Base-by-base conservation (phyloP, 768 basidiomycete species). In the Boletus tomentosulus region DNA sequence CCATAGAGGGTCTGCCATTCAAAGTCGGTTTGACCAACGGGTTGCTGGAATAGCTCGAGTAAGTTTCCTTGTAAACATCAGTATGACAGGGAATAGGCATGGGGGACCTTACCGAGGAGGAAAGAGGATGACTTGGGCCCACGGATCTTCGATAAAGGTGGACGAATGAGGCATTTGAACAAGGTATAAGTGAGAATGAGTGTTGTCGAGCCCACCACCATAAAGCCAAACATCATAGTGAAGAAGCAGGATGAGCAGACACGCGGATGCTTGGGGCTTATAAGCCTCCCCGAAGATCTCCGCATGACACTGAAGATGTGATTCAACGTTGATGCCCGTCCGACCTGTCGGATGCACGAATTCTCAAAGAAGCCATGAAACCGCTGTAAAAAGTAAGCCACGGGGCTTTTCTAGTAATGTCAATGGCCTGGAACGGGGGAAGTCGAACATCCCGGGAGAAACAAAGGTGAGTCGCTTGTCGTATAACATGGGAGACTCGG, bases 1-100 rank as follows among this genome's bases (percentile, higher is more conserved):
- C 70, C 70, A 52, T 71, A 72, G 28, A 46, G 55, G n/a, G 24
- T 42, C 39, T 69, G 64, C 70, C 70, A 71, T 47, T 60, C 55
- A 49, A 64, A 65, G 44, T 71, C 66, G 19, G 59, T 28, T 9
- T 61, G 53, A 30, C 56, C 71, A 15, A 50, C 59, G 2, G 62
- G 55, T 24, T 48, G 37, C 57, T 63, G 68, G 30, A 58, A 63
- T 12, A 73, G 7, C 25, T 71, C 66, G 5, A 53, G 46, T 28
- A 68, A 35, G 38, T 51, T 60, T 38, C 43, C 39, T 50, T 3
- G 22, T 28, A 35, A 4, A n/a, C 15, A 30, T 54, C 51, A 13
- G 19, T 7, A 28, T 51, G 50, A 52, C 34, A n/a, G 6, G 50
- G 51, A 25, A 15, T 9, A 45, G 10, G 24, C 15, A 8, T 58